Evolutionary conservation across 169 alveolate genomes (phyloP).

Genomic region (Amoebophrya sp.): DNA sequence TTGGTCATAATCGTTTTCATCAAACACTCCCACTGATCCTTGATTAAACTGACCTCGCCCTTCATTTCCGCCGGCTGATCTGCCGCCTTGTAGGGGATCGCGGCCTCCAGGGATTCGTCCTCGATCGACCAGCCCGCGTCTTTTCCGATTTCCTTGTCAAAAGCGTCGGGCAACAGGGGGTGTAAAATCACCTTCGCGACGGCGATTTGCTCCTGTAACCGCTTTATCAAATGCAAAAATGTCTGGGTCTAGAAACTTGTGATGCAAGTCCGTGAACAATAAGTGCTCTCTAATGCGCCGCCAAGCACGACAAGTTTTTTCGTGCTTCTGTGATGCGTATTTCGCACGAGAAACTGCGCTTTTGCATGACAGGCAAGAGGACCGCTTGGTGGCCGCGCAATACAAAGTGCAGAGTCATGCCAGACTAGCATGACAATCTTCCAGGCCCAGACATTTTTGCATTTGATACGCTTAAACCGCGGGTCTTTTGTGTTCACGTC

Average conservation of each 20-base stretch:
- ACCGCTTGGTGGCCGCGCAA: too few relatives aligned
- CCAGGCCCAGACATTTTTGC: too few relatives aligned
- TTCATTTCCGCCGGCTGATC: conserved; percentile 24
- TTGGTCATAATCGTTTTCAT: neutral
- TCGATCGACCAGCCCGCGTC: neutral
- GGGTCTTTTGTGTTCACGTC: neutral
- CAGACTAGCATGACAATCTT: too few relatives aligned
- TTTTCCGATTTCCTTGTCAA: neutral
- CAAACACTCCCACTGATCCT: neutral
- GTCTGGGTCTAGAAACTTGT: too few relatives aligned
- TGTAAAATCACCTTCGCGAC: neutral
- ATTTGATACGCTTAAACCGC: neutral
- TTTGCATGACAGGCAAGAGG: too few relatives aligned
- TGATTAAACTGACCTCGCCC: neutral
- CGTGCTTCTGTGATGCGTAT: too few relatives aligned
- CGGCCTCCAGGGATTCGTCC: neutral
- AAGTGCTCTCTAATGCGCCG: too few relatives aligned
- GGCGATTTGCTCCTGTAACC: neutral
- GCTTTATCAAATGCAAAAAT: too few relatives aligned
- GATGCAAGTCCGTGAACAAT: too few relatives aligned
- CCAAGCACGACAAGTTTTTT: too few relatives aligned
- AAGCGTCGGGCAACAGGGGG: neutral
- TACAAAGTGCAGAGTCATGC: too few relatives aligned
- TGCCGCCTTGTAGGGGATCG: neutral
- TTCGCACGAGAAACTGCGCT: too few relatives aligned